Base-by-base conservation (phyloP, 768 basidiomycete species). In the Holtermannia corniformis region DNA sequence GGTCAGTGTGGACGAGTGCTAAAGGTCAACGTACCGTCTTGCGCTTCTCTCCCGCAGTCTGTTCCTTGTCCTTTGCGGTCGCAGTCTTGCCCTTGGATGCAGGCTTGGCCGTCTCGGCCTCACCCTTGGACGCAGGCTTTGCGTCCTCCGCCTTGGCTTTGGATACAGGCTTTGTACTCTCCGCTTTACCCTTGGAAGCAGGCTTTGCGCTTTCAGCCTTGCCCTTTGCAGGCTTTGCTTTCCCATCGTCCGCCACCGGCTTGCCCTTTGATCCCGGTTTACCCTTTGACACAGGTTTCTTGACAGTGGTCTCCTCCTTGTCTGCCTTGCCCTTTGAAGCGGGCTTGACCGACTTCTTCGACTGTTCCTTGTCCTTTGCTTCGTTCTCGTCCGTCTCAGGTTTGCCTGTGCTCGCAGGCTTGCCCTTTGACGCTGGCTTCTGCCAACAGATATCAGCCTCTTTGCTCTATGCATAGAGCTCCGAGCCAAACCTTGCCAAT, bases 391-490 rank as follows among this genome's bases (percentile, higher is more conserved):
- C 49, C 32, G 55, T 58, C 37, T 59, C 51, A 1, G 43, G 56
- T 27, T 54, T 52, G 44, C 57, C 55, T 5, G 56, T 44, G 12
- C 21, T 40, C 23, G 53, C 47, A 43, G 62, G 47, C 50, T 67
- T 51, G 2, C 55, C 55, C 40, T 56, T 64, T 32, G 48, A 50
- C 11, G 51, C 54, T 1, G 56, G 56, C 44, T 60, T 63, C n/a
- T 50, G 23, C 53, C 53, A 22, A 40, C 47, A 4, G 55, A 45
- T 37, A 32, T 49, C 49, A 5, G 57, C 49, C 22, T 51, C 49
- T 52, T 50, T 41, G 54, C 54, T 47, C 53, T 57, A 43, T 57
- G 52, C 19, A 41, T 49, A 28, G 56, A 20, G 41, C 51, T 51
- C 49, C 52, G 51, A 13, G 32, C 37, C 4, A 21, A 19, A n/a